Evolutionary conservation across 179 eudicot species (phyloP), one percentile per base, ranked within the genome.

Genomic region (Corrigiola litoralis): DNA sequence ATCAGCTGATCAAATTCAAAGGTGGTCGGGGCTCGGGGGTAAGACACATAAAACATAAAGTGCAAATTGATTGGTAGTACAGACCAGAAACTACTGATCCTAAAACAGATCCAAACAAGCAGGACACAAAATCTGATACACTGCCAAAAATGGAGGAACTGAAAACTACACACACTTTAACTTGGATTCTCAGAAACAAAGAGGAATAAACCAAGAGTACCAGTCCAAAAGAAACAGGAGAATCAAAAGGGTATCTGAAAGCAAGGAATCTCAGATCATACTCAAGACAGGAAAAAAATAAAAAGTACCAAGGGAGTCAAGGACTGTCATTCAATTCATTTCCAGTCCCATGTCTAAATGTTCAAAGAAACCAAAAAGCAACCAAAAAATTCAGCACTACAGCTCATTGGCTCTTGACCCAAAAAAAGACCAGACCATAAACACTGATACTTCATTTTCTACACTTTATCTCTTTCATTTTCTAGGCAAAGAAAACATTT

Each of bases 201-300:
- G 50, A 65, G 10, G 36, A 52, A 65, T 27, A 65, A 25, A 44
- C 33, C 37, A 52, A 65, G 31, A 29, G 42, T 31, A 74, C 63
- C 49, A 74, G 73, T 74, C 73, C 73, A 68, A 74, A 73, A 34
- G 44, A 34, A 47, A 24, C 50, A 36, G 55, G 27, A 33, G 61
- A 74, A 69, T 58, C 69, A 48, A 36, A 55, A 24, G 14, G 20
- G 32, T 23, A 47, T 64, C 52, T 61, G 68, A 68, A 61, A 60
- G 48, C 47, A 54, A 67, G 58, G 62, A 67, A 73, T 73, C 63
- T 12, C 36, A 36, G 29, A 59, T 60, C 36, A 40, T 41, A 62
- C 53, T 45, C 18, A 37, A 45, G 49, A 34, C 31, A 48, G 33
- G 54, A 23, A 25, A 46, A 41, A 54, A 2, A 32, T 13, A 32